A percentile compares a stretch with the other conserved stretches of the same genome.
Evolutionary conservation across 768 basidiomycete species (phyloP).

Genomic region (Boletus reticulatus): DNA sequence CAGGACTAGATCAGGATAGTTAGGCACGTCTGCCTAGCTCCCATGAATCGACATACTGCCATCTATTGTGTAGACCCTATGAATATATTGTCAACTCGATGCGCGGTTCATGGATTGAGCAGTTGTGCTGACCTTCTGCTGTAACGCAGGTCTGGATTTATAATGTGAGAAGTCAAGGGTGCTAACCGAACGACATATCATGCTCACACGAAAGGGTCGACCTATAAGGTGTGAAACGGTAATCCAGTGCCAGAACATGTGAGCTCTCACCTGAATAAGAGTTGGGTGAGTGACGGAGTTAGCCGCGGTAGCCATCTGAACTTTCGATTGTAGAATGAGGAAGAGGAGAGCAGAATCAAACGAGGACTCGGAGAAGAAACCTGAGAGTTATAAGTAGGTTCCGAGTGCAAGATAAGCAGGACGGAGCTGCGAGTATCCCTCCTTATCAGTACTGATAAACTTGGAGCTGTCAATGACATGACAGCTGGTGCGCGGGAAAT

Average conservation of each 20-base stretch:
- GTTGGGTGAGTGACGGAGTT: slow-evolving; percentile 63
- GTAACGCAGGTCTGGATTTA: slow-evolving; percentile 38
- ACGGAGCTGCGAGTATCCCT: not conserved
- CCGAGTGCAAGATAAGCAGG: not conserved
- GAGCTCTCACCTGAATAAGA: slow-evolving; percentile 46
- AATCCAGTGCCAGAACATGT: not conserved
- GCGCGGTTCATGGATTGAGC: not conserved
- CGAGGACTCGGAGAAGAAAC: not conserved
- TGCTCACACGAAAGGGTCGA: slow-evolving; percentile 68
- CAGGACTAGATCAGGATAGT: slow-evolving; percentile 41
- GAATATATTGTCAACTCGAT: not conserved
- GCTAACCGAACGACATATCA: not conserved
- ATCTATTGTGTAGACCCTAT: slow-evolving; percentile 67
- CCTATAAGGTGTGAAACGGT: slow-evolving; percentile 32
- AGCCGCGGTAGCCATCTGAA: slow-evolving; percentile 54
- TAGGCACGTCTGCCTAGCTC: not conserved
- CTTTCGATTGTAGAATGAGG: not conserved
- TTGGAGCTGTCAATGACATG: not conserved
- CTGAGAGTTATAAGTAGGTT: slow-evolving; percentile 3
- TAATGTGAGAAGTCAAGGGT: not conserved
- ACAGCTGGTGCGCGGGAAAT: not conserved
- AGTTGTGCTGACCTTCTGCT: slow-evolving; percentile 52
- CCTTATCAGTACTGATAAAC: slow-evolving; percentile 8
- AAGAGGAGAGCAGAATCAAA: not conserved
- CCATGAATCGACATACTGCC: slow-evolving; percentile 52